phyloP scores from a whole-genome alignment of 345 rosid genomes.

The Murraya paniculata region DNA sequence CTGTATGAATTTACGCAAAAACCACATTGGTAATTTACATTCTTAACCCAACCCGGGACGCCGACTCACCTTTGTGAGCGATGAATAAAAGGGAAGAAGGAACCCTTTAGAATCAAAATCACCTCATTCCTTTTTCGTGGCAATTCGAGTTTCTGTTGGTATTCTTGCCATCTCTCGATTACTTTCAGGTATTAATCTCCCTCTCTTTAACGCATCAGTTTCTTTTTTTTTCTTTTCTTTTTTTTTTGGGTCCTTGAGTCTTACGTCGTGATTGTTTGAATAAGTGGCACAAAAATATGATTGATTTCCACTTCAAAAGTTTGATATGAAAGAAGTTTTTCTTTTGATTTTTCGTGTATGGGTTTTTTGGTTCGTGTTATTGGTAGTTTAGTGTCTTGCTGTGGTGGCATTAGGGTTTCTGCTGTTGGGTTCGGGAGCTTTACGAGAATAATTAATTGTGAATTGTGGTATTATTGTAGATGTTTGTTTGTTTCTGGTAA shows the following conservation, averaged over 20 bases:
- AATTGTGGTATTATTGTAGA: not conserved
- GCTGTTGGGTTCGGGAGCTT: not conserved
- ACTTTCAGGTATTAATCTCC: not conserved
- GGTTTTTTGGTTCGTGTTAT: not conserved
- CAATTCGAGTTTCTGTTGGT: not conserved
- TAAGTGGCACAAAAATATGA: not conserved
- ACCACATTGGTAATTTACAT: not conserved
- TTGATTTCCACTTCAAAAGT: not conserved
- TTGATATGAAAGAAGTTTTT: not conserved
- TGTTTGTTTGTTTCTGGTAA: not conserved
- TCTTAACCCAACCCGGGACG: not conserved
- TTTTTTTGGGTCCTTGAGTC: not conserved
- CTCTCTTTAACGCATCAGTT: not conserved
- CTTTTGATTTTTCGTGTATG: not conserved
- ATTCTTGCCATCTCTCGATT: not conserved
- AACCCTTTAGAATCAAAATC: not conserved
- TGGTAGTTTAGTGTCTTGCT: not conserved
- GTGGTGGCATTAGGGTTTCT: slow-evolving; percentile 1
- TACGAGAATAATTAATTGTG: not conserved
- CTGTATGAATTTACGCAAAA: not conserved
- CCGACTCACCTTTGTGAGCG: not conserved
- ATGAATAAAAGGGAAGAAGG: not conserved
- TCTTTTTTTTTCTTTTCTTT: not conserved
- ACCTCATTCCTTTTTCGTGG: not conserved
- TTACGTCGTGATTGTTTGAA: not conserved